Percentiles rank a stretch among this genome's conserved stretches.
phyloP scores from a whole-genome alignment of 2,329 filamentous ascomycete genomes.

The Venturia nashicola region DNA sequence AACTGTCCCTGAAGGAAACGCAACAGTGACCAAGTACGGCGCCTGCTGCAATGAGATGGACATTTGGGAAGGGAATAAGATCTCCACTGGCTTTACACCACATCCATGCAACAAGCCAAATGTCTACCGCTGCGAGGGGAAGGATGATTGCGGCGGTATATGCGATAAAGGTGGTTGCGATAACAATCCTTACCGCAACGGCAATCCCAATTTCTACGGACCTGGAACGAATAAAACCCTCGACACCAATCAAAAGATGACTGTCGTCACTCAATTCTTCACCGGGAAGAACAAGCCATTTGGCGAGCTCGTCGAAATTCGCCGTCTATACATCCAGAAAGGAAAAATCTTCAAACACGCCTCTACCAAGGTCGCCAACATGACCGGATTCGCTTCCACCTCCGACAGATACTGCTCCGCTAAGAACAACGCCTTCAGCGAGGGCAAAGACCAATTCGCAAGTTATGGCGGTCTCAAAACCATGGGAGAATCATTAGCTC shows the following conservation, averaged over 20 bases:
- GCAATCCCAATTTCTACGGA: constrained; percentile 52
- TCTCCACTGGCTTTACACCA: constrained; percentile 51
- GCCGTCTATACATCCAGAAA: constrained; percentile 37
- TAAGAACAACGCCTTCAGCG: constrained; percentile 42
- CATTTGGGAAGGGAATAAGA: constrained; percentile 57
- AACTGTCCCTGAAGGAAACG: constrained; percentile 24
- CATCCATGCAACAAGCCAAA: constrained; percentile 46
- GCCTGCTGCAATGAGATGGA: constrained; percentile 60
- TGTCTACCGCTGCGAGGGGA: constrained; percentile 36
- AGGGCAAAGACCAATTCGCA: constrained; percentile 33
- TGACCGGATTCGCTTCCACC: constrained; percentile 38
- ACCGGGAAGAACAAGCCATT: constrained; percentile 20
- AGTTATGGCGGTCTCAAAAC: constrained; percentile 42
- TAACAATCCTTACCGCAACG: constrained; percentile 57
- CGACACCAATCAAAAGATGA: constrained; percentile 31
- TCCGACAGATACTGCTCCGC: constrained; percentile 44
- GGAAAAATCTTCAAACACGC: constrained; percentile 36
- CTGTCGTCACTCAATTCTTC: constrained; percentile 41
- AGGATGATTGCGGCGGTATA: constrained; percentile 37
- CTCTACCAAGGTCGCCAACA: constrained; percentile 30
- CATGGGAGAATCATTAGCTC: constrained; percentile 42
- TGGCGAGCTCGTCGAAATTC: constrained; percentile 30
- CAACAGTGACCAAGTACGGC: constrained; percentile 41
- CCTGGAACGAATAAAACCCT: constrained; percentile 30
- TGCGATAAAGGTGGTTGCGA: constrained; percentile 62